Evolutionary conservation across 257 asterid genomes (phyloP).

Genomic region (Salvia rosmarinus): DNA sequence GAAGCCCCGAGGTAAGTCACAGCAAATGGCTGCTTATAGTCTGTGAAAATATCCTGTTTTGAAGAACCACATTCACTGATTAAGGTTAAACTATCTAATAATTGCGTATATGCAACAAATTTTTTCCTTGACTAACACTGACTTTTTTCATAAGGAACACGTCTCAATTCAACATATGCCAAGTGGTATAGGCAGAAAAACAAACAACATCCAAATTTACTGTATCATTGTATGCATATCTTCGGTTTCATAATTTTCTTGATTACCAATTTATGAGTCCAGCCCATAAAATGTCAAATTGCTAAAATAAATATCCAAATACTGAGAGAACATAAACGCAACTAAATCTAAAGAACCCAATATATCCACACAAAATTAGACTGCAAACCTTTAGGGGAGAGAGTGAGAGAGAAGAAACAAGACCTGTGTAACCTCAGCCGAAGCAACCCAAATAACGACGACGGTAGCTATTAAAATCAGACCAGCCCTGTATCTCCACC

Average conservation of each 20-base stretch:
- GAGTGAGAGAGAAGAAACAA: background rate
- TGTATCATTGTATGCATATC: background rate
- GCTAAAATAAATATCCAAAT: slow-evolving; percentile 12
- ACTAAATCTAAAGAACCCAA: background rate
- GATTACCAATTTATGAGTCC: background rate
- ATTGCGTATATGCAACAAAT: background rate
- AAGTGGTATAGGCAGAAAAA: slow-evolving; percentile 25
- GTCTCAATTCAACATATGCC: slow-evolving; percentile 8
- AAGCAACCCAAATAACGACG: slow-evolving; percentile 95
- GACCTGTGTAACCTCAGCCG: slow-evolving; percentile 99
- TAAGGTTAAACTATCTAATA: background rate
- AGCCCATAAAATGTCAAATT: background rate
- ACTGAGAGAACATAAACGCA: slow-evolving; percentile 2
- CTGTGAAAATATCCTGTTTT: slow-evolving; percentile 83
- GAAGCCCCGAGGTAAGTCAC: slow-evolving; percentile 99
- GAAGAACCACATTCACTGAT: slow-evolving; percentile 11
- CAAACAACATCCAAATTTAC: slow-evolving; percentile 12
- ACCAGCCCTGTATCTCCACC: slow-evolving; percentile 90
- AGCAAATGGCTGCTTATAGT: slow-evolving; percentile 97
- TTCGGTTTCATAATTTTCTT: slow-evolving; percentile 1
- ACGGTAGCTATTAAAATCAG: slow-evolving; percentile 84
- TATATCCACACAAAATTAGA: too few relatives aligned
- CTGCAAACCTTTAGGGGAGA: too few relatives aligned
- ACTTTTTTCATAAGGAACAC: background rate
- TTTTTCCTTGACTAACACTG: background rate